These are phyloP conservation scores for Balansia obtecta DNA, from an alignment of 2,329 filamentous ascomycete species.

Conservation along the genomic window DNA sequence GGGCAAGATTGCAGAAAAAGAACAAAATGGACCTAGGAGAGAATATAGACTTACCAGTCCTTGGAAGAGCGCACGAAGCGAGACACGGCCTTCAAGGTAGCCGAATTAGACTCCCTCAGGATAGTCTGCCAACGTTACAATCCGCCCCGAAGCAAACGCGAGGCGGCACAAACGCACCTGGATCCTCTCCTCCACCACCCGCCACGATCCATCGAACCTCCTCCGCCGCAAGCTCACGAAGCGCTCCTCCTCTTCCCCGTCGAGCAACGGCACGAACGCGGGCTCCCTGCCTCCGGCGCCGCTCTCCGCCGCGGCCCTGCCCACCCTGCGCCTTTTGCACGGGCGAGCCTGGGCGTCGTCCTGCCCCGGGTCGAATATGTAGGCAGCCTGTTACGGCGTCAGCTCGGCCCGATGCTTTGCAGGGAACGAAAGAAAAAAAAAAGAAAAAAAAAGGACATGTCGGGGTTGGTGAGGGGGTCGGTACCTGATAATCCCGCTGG, in stretches of 20 bases:
- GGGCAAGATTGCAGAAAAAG: not conserved
- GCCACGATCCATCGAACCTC: constrained; percentile 53
- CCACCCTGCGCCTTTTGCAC: constrained; percentile 44
- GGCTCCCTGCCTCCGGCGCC: constrained; percentile 10
- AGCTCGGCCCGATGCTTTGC: too few species aligned
- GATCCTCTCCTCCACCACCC: constrained; percentile 48
- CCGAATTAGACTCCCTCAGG: constrained; percentile 46
- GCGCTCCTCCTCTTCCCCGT: constrained; percentile 37
- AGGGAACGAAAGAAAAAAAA: too few species aligned
- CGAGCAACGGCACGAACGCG: constrained; percentile 40
- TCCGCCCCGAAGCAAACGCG: too few species aligned
- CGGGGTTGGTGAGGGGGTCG: not conserved
- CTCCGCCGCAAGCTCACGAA: constrained; percentile 41
- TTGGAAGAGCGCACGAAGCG: constrained; percentile 37
- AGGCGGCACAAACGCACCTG: constrained; percentile 23
- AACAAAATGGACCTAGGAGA: not conserved
- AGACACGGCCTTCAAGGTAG: constrained; percentile 45
- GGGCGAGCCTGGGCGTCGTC: constrained; percentile 26
- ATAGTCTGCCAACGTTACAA: constrained; percentile 29
- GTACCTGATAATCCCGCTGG: constrained; percentile 35
- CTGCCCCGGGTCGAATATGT: constrained; percentile 29
- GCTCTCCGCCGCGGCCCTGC: constrained; percentile 22
- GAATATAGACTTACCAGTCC: constrained; percentile 18
- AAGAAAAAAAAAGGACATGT: not conserved
- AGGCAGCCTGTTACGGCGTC: constrained; percentile 5